phyloP scores from a whole-genome alignment of 768 basidiomycete species.

The Saitozyma podzolica region DNA sequence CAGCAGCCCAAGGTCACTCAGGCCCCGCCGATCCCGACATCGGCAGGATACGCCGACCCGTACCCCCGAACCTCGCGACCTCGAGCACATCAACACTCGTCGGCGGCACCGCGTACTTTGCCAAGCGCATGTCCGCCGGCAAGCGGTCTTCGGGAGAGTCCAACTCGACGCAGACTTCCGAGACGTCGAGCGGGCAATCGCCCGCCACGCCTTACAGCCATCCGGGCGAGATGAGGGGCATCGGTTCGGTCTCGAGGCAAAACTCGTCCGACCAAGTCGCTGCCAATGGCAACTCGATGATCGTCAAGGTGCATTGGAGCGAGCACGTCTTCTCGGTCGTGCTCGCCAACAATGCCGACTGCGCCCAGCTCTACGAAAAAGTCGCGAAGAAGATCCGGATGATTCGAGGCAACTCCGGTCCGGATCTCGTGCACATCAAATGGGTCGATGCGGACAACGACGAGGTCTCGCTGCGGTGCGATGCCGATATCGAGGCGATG shows the following conservation, averaged over 20 bases:
- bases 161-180: conserved; percentile 57
- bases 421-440: conserved; percentile 23
- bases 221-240: conserved; percentile 9
- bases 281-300: conserved; percentile 59
- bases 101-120: conserved; percentile 38
- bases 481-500: conserved; percentile 44
- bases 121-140: conserved; percentile 33
- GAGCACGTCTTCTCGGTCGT: conserved; percentile 65
- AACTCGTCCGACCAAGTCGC: not conserved
- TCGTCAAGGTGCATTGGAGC: conserved; percentile 91
- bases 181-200: conserved; percentile 61
- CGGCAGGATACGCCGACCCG: conserved; percentile 10
- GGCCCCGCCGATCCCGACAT: conserved; percentile 6
- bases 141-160: conserved; percentile 45
- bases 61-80: not conserved
- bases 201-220: conserved; percentile 52
- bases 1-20: conserved; percentile 33
- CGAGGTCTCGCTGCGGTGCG: conserved; percentile 39
- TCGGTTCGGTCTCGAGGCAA: not conserved
- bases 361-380: conserved; percentile 78
- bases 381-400: conserved; percentile 90
- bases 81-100: conserved; percentile 31
- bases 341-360: conserved; percentile 75
- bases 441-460: conserved; percentile 43
- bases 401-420: conserved; percentile 68